Conservation (phyloP, 768 basidiomycete genomes). For the Termitomyces sp. region DNA sequence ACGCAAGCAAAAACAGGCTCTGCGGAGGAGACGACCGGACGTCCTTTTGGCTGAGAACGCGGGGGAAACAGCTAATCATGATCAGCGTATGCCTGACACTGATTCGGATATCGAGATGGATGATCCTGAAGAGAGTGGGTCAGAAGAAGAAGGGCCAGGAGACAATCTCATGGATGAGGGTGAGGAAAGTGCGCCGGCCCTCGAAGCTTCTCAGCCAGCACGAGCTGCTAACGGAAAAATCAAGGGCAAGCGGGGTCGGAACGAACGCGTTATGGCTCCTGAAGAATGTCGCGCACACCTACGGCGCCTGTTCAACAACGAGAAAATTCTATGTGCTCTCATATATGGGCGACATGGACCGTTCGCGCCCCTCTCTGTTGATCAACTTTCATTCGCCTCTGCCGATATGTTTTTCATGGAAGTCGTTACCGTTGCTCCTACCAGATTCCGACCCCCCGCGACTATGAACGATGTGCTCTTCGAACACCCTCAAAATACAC, state of each 20-base stretch:
- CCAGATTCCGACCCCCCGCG: conserved; percentile 91
- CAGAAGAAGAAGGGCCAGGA: conserved; percentile 30
- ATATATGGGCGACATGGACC: conserved; percentile 93
- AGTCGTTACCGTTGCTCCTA: conserved; percentile 86
- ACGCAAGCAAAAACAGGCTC: conserved; percentile 63
- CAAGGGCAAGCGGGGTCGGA: conserved; percentile 73
- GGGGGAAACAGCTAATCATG: conserved; percentile 18
- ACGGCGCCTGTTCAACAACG: conserved; percentile 81
- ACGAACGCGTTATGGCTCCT: conserved; percentile 86
- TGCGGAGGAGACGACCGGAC: conserved; percentile 64
- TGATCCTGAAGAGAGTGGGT: conserved; percentile 39
- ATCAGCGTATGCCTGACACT: conserved; percentile 19
- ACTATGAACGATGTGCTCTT: conserved; percentile 90
- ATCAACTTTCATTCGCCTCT: conserved; percentile 61
- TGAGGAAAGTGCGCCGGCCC: conserved; percentile 11
- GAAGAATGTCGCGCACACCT: conserved; percentile 95
- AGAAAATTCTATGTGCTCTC: conserved; percentile 74
- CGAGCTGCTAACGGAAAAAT: conserved; percentile 71
- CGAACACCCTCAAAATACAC: conserved; percentile 94
- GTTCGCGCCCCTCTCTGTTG: conserved; percentile 54
- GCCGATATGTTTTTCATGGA: conserved; percentile 99
- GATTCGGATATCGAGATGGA: conserved; percentile 48
- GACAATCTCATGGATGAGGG: conserved; percentile 47
- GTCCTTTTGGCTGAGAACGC: conserved; percentile 57
- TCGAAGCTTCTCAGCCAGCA: conserved; percentile 32